Evolutionary conservation across 495 filamentous ascomycete genomes (phyloP).

Genomic region (Hypoxylon crocopeplum): DNA sequence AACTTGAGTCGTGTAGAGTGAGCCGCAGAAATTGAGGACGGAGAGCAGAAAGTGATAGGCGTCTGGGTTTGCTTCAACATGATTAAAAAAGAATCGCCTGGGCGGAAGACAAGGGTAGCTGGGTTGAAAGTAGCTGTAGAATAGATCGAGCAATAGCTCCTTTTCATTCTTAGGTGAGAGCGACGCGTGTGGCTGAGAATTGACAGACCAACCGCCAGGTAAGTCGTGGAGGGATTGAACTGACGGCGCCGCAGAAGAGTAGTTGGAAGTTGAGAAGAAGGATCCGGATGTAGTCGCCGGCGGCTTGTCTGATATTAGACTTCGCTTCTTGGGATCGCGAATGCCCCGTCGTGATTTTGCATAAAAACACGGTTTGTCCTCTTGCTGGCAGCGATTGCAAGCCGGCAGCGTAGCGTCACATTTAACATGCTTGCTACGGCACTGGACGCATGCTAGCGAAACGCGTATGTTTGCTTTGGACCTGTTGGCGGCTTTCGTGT

Average conservation of each 20-base stretch:
- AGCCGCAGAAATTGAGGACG: conserved; percentile 66
- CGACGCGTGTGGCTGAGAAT: conserved; percentile 10
- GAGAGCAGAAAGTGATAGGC: conserved; percentile 51
- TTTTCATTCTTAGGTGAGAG: conserved; percentile 29
- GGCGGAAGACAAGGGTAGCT: conserved; percentile 66
- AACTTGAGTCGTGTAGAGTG: conserved; percentile 50
- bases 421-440: conserved; percentile 66
- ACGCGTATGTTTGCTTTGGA: conserved; percentile 47
- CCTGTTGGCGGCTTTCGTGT: conserved; percentile 30
- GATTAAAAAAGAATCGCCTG: conserved; percentile 47
- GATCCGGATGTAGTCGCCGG: conserved; percentile 23
- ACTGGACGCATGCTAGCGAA: conserved; percentile 63
- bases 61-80: conserved; percentile 35
- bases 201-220: conserved; percentile 33
- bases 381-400: conserved; percentile 53
- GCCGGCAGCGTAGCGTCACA: conserved; percentile 61
- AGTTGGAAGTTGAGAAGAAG: conserved; percentile 21
- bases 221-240: conserved; percentile 29
- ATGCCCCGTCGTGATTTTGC: conserved; percentile 61
- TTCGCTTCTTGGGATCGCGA: conserved; percentile 50
- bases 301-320: conserved; percentile 41
- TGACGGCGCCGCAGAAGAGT: conserved; percentile 18
- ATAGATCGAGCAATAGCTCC: conserved; percentile 48
- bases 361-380: conserved; percentile 57
- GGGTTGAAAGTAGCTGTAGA: conserved; percentile 65